phyloP scores from a whole-genome alignment of 148 eudicot genomes.

The Dysphania ambrosioides region DNA sequence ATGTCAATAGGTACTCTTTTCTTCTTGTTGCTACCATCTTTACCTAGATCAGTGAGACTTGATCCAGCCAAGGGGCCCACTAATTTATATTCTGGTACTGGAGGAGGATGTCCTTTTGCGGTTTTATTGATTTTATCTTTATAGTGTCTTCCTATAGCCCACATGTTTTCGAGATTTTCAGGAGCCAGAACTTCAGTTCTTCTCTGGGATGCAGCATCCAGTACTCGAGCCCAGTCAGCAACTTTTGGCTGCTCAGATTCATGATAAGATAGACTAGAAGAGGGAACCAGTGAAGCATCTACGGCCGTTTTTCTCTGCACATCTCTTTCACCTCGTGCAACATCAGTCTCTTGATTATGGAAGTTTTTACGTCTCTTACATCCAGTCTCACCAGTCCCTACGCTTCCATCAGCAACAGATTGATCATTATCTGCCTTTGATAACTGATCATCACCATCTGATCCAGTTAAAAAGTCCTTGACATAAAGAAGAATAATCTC shows the following conservation, averaged over 20 bases:
- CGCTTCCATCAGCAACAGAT: conserved; percentile 31
- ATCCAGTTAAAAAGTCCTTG: conserved; percentile 41
- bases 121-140: conserved; percentile 63
- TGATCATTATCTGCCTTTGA: conserved; percentile 37
- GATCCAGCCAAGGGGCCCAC: conserved; percentile 34
- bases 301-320: conserved; percentile 29
- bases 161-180: conserved; percentile 96
- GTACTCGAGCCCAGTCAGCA: conserved; percentile 78
- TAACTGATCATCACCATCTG: conserved; percentile 46
- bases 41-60: conserved; percentile 26
- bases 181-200: conserved; percentile 94
- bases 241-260: conserved; percentile 50
- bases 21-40: conserved; percentile 27
- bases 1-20: conserved; percentile 23
- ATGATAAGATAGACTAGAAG: conserved; percentile 31
- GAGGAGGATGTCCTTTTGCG: conserved; percentile 37
- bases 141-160: conserved; percentile 90
- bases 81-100: conserved; percentile 28
- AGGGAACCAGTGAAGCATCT: conserved; percentile 37
- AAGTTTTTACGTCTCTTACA: conserved; percentile 26
- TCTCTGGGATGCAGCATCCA: conserved; percentile 93
- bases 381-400: conserved; percentile 31
- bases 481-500: conserved; percentile 62
- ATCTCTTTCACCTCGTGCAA: conserved; percentile 22
- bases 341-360: conserved; percentile 34